phyloP scores from a whole-genome alignment of 106 monocot genomes.

The Dendrobium nobile region DNA sequence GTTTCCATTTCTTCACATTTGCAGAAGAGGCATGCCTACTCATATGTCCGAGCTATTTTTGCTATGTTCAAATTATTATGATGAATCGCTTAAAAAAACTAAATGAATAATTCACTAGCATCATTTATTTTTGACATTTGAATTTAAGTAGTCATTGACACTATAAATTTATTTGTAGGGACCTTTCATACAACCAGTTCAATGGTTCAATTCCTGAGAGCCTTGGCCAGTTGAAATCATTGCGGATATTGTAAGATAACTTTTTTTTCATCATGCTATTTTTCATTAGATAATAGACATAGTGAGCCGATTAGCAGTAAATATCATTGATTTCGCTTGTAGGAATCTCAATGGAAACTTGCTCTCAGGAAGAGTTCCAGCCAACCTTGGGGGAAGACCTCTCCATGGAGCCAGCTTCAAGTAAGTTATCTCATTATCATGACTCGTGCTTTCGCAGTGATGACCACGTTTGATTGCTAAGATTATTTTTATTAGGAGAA shows the following conservation, averaged over 20 bases:
- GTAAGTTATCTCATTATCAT: constrained; percentile 27
- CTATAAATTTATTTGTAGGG: constrained; percentile 31
- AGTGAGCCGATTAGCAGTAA: neutral
- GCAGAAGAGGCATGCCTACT: neutral
- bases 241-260: constrained; percentile 66
- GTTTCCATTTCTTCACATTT: neutral
- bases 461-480: neutral
- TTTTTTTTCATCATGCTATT: neutral
- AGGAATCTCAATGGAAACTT: constrained; percentile 95
- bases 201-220: constrained; percentile 89
- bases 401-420: constrained; percentile 96
- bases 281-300: neutral
- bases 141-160: neutral
- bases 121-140: neutral
- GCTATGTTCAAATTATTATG: neutral
- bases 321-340: constrained; percentile 12
- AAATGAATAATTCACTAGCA: neutral
- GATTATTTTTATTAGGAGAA: too few species aligned
- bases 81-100: neutral
- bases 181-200: constrained; percentile 84
- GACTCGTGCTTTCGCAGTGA: neutral
- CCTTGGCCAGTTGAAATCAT: constrained; percentile 54
- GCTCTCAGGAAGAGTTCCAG: constrained; percentile 85
- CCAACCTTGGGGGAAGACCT: constrained; percentile 83
- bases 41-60: neutral